phyloP scores from a whole-genome alignment of 331 rosid species.

The Quercus tomentella region DNA sequence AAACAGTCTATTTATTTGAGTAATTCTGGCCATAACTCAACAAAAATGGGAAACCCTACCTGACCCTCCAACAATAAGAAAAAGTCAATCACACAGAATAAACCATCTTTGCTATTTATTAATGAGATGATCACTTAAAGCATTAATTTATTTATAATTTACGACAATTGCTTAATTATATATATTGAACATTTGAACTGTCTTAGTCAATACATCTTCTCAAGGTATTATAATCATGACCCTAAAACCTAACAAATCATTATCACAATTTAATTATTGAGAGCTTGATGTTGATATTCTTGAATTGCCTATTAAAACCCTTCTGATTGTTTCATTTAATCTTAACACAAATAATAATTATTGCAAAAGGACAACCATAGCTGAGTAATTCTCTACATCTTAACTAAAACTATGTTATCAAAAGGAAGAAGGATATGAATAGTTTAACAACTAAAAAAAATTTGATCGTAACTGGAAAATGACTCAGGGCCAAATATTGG shows the following conservation, averaged over 20 bases:
- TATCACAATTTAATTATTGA: background rate
- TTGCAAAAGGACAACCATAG: constrained; percentile 16
- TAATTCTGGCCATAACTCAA: too few relatives aligned
- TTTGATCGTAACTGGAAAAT: background rate
- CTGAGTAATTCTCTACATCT: background rate
- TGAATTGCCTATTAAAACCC: background rate
- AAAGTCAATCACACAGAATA: background rate
- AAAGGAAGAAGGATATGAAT: background rate
- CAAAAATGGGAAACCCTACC: too few relatives aligned
- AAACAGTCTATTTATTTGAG: background rate
- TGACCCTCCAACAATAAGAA: too few relatives aligned
- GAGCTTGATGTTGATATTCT: constrained; percentile 24
- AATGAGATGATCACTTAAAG: background rate
- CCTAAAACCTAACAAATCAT: constrained; percentile 15
- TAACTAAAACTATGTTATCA: background rate
- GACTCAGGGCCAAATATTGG: background rate
- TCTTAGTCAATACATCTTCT: constrained; percentile 11
- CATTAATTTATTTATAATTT: background rate
- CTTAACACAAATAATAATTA: background rate
- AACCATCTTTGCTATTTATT: background rate
- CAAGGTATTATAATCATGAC: constrained; percentile 11
- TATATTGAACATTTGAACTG: constrained; percentile 12
- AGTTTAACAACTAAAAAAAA: background rate
- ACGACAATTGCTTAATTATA: background rate
- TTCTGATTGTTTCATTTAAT: background rate